A percentile compares a stretch with the other conserved stretches of the same genome.
Evolutionary conservation across 2,329 filamentous ascomycete species (phyloP).

Genomic region (Fusarium sp.): DNA sequence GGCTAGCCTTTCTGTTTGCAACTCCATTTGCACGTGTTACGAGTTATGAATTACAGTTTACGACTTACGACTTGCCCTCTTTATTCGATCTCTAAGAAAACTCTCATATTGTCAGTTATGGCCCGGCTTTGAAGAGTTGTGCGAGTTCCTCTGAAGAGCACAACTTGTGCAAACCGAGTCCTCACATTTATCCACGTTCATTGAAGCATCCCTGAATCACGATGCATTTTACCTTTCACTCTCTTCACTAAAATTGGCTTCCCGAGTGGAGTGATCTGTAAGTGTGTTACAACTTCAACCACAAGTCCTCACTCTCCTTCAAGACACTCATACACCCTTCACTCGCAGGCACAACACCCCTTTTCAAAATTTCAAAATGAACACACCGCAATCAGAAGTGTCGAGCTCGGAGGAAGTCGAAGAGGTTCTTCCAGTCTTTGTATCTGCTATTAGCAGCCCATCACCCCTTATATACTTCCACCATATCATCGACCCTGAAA

Average conservation of each 20-base stretch:
- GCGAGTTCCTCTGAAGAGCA: background rate
- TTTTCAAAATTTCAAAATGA: background rate
- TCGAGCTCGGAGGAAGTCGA: conserved; percentile 9
- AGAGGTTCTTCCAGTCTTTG: conserved; percentile 30
- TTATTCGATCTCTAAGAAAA: background rate
- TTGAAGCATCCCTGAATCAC: background rate
- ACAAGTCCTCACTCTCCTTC: background rate
- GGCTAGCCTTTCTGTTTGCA: background rate
- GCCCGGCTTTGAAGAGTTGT: background rate
- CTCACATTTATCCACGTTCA: background rate
- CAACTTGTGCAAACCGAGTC: background rate
- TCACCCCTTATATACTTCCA: conserved; percentile 44
- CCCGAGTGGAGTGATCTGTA: background rate
- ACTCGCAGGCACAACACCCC: background rate
- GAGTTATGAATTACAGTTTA: background rate
- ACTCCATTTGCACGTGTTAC: background rate
- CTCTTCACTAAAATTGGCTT: background rate
- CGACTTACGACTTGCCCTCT: background rate
- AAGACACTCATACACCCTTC: conserved; percentile 2
- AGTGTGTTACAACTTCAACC: background rate
- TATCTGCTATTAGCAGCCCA: conserved; percentile 27
- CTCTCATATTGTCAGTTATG: background rate
- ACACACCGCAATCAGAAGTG: background rate
- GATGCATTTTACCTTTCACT: background rate
- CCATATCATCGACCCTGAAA: conserved; percentile 41